Evolutionary conservation across 768 basidiomycete genomes (phyloP).

Genomic region (Phallus indusiatus): DNA sequence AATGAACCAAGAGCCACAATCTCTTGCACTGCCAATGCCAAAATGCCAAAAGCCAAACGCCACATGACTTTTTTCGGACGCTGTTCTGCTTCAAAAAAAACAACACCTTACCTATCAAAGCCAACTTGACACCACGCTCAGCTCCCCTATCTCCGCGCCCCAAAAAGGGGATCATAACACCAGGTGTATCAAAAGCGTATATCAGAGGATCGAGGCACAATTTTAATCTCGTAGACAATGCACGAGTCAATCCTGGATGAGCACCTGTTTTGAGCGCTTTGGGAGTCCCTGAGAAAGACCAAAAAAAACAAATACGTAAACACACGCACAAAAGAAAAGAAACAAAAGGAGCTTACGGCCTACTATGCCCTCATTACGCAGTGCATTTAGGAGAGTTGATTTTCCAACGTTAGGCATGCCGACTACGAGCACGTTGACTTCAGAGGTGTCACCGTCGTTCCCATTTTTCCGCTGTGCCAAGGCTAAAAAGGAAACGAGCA

Average conservation of each 20-base stretch:
- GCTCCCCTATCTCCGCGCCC: constrained; percentile 79
- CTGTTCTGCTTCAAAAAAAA: too few species aligned
- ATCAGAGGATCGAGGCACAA: constrained; percentile 71
- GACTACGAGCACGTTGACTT: constrained; percentile 83
- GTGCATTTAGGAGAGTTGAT: constrained; percentile 85
- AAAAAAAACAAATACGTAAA: neutral
- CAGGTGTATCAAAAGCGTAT: constrained; percentile 93
- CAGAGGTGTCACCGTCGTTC: constrained; percentile 47
- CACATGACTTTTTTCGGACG: too few species aligned
- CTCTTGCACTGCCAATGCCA: too few species aligned
- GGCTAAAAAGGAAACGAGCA: neutral
- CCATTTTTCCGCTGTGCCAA: constrained; percentile 28
- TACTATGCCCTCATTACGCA: constrained; percentile 77
- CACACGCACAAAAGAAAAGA: neutral
- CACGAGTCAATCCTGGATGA: constrained; percentile 83
- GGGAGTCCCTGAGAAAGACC: constrained; percentile 54
- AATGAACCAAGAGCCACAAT: too few species aligned
- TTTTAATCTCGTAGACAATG: constrained; percentile 82
- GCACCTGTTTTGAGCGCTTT: constrained; percentile 88
- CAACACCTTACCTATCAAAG: constrained; percentile 67
- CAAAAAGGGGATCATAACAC: constrained; percentile 93
- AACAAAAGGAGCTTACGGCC: constrained; percentile 53
- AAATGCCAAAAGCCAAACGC: too few species aligned
- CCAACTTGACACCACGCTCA: constrained; percentile 88
- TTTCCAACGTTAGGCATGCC: constrained; percentile 99